Evolutionary conservation across 345 rosid genomes (phyloP).

Genomic region (Aethionema arabicum): DNA sequence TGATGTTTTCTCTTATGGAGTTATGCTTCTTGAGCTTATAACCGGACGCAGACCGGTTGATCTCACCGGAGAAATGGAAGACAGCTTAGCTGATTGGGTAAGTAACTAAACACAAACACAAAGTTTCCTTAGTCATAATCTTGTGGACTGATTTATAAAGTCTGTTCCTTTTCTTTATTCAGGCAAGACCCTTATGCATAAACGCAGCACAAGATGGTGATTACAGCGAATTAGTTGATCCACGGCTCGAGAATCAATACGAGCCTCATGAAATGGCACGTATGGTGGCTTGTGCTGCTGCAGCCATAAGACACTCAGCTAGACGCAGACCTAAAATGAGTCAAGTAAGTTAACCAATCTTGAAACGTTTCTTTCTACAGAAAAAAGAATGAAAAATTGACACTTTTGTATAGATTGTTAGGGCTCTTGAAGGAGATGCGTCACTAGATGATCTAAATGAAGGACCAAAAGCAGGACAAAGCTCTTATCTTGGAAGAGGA

Average conservation of each 20-base stretch:
- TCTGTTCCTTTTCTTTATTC: slow-evolving; percentile 18
- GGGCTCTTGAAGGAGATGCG: slow-evolving; percentile 80
- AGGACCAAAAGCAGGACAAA: slow-evolving; percentile 53
- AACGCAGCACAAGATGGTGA: slow-evolving; percentile 57
- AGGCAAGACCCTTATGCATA: slow-evolving; percentile 76
- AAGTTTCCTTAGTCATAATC: neutral
- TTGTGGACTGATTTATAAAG: slow-evolving; percentile 3
- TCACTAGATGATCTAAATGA: slow-evolving; percentile 64
- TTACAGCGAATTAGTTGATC: slow-evolving; percentile 61
- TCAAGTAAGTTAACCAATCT: slow-evolving; percentile 52
- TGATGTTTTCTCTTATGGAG: slow-evolving; percentile 87
- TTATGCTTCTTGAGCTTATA: slow-evolving; percentile 79
- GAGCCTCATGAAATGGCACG: slow-evolving; percentile 59
- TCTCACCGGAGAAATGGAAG: slow-evolving; percentile 64
- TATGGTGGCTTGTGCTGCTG: slow-evolving; percentile 76
- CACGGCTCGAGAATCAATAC: slow-evolving; percentile 54
- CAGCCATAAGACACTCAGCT: slow-evolving; percentile 68
- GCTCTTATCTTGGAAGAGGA: slow-evolving; percentile 43
- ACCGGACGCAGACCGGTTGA: slow-evolving; percentile 78
- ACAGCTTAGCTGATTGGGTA: slow-evolving; percentile 94
- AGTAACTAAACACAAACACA: neutral
- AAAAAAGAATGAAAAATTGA: neutral
- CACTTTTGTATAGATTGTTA: slow-evolving; percentile 55
- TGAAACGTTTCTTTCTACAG: neutral
- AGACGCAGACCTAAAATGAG: slow-evolving; percentile 82